Conservation (phyloP, 257 asterid species). For the Voacanga thouarsii region DNA sequence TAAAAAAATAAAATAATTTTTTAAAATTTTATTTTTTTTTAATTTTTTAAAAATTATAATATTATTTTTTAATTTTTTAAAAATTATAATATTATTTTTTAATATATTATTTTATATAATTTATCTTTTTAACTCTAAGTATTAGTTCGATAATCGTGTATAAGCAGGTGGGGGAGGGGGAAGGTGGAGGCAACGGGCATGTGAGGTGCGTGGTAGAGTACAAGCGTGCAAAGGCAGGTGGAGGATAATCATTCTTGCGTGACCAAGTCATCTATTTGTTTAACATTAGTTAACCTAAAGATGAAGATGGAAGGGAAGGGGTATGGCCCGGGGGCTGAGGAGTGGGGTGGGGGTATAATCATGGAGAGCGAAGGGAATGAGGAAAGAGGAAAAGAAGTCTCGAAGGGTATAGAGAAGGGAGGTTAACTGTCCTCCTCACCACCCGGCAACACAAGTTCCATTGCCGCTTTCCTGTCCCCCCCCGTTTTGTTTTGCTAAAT, state of each 20-base stretch:
- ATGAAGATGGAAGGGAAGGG: neutral
- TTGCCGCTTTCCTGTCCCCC: conserved; percentile 66
- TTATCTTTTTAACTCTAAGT: too few species aligned
- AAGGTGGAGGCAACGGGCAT: neutral
- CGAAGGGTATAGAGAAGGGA: neutral
- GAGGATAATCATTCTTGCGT: conserved; percentile 38
- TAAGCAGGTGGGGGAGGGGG: neutral
- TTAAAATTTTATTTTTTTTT: too few species aligned
- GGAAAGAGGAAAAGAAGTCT: neutral
- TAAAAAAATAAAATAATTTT: too few species aligned
- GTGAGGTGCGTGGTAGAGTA: neutral
- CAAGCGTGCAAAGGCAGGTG: conserved; percentile 41
- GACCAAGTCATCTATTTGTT: conserved; percentile 20
- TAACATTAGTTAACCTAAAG: neutral
- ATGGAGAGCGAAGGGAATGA: neutral
- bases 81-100: too few species aligned
- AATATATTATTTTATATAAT: too few species aligned
- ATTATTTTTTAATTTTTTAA: too few species aligned
- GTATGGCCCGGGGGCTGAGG: neutral
- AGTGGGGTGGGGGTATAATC: too few species aligned
- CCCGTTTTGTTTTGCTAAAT: conserved; percentile 19
- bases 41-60: too few species aligned
- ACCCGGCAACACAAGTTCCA: conserved; percentile 48
- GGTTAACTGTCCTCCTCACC: conserved; percentile 28
- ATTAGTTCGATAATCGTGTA: too few species aligned